These are phyloP conservation scores for Mucuna pruriens DNA, from an alignment of 306 rosid genomes.

Conservation along the genomic window DNA sequence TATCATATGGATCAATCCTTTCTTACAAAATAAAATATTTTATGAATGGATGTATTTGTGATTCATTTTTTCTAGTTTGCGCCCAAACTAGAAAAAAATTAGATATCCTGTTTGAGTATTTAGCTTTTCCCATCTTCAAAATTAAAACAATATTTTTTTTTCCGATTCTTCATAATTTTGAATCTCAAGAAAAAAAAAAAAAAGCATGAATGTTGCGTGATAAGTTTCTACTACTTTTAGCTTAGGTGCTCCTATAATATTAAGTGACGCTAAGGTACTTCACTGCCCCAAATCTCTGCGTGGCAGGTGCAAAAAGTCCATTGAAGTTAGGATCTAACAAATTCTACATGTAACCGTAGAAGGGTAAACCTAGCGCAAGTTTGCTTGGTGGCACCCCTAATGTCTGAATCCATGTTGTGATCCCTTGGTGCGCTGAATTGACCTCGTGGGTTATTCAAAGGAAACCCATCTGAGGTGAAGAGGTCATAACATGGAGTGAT, in stretches of 20 bases:
- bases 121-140: slow-evolving; percentile 1
- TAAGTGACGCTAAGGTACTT: slow-evolving; percentile 7
- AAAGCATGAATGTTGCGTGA: not conserved
- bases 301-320: slow-evolving; percentile 37
- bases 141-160: not conserved
- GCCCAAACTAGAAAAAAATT: not conserved
- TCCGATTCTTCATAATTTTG: slow-evolving; percentile 12
- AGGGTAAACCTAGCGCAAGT: slow-evolving; percentile 42
- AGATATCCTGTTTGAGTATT: not conserved
- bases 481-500: slow-evolving; percentile 31
- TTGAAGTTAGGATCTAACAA: slow-evolving; percentile 34
- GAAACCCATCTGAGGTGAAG: not conserved
- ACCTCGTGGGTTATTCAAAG: slow-evolving; percentile 21
- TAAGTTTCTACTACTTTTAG: not conserved
- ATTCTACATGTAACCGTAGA: slow-evolving; percentile 49
- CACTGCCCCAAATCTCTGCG: slow-evolving; percentile 35
- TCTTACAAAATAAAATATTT: not conserved
- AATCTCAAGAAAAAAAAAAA: not conserved
- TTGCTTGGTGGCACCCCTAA: slow-evolving; percentile 17
- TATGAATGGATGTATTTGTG: not conserved
- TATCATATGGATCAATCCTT: not conserved
- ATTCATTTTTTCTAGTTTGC: not conserved
- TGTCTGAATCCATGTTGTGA: slow-evolving; percentile 10
- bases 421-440: slow-evolving; percentile 26
- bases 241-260: not conserved